Conservation (phyloP, 768 basidiomycete genomes). For the Sarcomyxa edulis region DNA sequence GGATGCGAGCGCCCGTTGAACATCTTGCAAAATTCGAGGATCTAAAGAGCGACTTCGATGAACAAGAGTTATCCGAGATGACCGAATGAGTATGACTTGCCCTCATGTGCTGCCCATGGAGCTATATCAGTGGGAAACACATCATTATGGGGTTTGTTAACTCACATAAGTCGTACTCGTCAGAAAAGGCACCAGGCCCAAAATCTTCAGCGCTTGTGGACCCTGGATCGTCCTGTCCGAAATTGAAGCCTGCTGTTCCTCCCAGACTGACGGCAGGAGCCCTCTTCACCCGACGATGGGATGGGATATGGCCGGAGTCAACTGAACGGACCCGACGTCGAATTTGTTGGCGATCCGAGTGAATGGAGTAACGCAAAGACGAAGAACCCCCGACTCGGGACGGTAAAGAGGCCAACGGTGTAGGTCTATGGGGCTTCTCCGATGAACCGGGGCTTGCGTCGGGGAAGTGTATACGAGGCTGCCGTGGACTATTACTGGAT, state of each 20-base stretch:
- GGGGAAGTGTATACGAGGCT: conserved; percentile 16
- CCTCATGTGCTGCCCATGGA: conserved; percentile 59
- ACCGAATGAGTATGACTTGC: conserved; percentile 32
- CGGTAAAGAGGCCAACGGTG: conserved; percentile 2
- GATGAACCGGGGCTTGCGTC: conserved; percentile 7
- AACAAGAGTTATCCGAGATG: background rate
- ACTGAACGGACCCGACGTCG: conserved; percentile 13
- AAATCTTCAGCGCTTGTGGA: background rate
- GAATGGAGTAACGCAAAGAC: no score
- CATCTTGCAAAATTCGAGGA: conserved; percentile 75
- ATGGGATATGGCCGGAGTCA: conserved; percentile 1
- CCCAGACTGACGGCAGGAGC: no score
- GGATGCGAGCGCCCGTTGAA: conserved; percentile 67
- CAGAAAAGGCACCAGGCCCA: conserved; percentile 43
- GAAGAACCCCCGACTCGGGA: no score
- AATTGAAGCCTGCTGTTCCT: no score
- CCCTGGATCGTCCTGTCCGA: no score
- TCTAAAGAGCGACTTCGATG: conserved; percentile 35
- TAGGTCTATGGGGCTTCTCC: conserved; percentile 5
- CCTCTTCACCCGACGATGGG: no score
- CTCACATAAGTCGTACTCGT: conserved; percentile 78
- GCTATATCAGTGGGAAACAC: background rate
- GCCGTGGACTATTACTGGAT: no score
- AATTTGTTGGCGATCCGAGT: background rate
- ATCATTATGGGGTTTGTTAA: conserved; percentile 7